Conservation (phyloP, 345 rosid species). For the Hypericum androsaemum region DNA sequence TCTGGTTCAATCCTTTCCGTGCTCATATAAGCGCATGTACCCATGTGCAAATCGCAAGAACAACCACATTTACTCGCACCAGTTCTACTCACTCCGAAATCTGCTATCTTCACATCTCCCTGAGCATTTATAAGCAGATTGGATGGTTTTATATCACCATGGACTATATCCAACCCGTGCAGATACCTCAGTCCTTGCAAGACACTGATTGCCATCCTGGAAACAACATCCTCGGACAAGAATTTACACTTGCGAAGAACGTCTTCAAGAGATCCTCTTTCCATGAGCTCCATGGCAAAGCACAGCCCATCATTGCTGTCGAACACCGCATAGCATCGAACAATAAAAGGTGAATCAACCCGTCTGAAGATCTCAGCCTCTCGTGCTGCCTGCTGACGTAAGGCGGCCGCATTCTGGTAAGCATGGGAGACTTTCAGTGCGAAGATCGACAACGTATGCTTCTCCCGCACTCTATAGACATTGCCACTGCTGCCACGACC, state of each 20-base stretch:
- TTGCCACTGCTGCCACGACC: slow-evolving; percentile 54
- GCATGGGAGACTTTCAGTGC: slow-evolving; percentile 45
- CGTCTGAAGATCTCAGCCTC: slow-evolving; percentile 51
- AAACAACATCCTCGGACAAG: slow-evolving; percentile 27
- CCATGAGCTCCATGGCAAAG: slow-evolving; percentile 65
- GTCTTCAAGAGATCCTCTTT: slow-evolving; percentile 39
- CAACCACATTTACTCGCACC: slow-evolving; percentile 12
- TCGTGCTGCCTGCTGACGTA: slow-evolving; percentile 19
- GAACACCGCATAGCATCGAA: slow-evolving; percentile 41
- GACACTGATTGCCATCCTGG: slow-evolving; percentile 28
- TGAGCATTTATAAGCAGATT: slow-evolving; percentile 38
- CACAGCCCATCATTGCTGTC: slow-evolving; percentile 26
- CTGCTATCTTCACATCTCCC: slow-evolving; percentile 56
- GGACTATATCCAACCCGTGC: slow-evolving; percentile 44
- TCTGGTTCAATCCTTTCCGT: slow-evolving; percentile 57
- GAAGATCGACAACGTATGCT: slow-evolving; percentile 21
- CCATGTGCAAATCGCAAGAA: slow-evolving; percentile 21
- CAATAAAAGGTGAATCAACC: slow-evolving; percentile 35
- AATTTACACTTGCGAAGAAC: slow-evolving; percentile 12
- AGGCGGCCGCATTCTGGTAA: slow-evolving; percentile 12
- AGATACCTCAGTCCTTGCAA: slow-evolving; percentile 40
- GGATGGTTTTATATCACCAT: slow-evolving; percentile 64
- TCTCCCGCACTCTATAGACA: slow-evolving; percentile 48
- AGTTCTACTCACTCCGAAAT: slow-evolving; percentile 54
- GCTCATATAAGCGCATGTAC: slow-evolving; percentile 70